Conservation (phyloP, 306 rosid genomes). For the Benincasa hispida region DNA sequence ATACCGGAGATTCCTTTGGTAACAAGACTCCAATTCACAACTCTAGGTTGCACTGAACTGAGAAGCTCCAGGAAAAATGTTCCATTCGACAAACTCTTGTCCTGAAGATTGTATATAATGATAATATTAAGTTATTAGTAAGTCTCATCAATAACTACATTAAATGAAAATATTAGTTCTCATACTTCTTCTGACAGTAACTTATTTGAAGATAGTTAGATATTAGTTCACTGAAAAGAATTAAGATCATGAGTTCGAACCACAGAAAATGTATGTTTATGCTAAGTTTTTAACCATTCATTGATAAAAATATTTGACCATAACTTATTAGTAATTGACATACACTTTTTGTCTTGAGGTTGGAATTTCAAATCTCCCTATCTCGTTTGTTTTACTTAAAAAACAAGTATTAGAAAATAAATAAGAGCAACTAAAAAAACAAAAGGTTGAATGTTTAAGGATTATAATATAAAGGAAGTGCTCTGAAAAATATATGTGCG, state of each 20-base stretch:
- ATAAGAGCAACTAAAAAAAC: no score
- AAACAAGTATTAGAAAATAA: no score
- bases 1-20: constrained; percentile 81
- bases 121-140: not conserved
- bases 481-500: not conserved
- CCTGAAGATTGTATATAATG: constrained; percentile 37
- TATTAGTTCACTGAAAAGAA: not conserved
- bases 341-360: accelerated
- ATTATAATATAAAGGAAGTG: not conserved
- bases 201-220: not conserved
- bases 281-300: not conserved
- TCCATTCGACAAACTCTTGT: constrained; percentile 74
- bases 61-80: constrained; percentile 91
- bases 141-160: not conserved
- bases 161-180: not conserved
- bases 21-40: constrained; percentile 85
- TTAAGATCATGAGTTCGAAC: not conserved
- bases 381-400: no score
- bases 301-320: not conserved
- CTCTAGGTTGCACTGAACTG: constrained; percentile 79
- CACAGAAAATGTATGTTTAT: no score
- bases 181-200: not conserved
- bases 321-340: no score
- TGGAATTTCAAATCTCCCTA: no score
- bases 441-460: not conserved